Conservation (phyloP, 306 rosid genomes). For the Rubus parviflorus region DNA sequence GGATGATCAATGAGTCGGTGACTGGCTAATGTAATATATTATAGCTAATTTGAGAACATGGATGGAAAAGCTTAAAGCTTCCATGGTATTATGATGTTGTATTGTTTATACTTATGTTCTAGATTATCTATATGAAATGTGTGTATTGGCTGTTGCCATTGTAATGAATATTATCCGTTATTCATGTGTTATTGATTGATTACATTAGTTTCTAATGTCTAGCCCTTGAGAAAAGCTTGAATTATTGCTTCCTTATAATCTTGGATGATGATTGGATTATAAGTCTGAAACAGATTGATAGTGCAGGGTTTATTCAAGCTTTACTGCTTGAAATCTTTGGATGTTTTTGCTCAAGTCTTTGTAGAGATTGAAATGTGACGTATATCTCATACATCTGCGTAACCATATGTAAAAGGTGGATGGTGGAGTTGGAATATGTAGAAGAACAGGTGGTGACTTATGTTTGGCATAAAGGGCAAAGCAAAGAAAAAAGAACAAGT, state of each 20-base stretch:
- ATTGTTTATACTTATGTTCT: constrained; percentile 48
- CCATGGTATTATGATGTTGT: constrained; percentile 60
- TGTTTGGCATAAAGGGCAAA: background rate
- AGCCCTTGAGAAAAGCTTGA: constrained; percentile 28
- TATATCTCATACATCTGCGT: background rate
- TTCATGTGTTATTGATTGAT: constrained; percentile 28
- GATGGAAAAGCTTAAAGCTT: constrained; percentile 43
- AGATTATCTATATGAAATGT: constrained; percentile 43
- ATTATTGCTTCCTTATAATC: background rate
- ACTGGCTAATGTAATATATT: constrained; percentile 55
- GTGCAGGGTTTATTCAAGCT: background rate
- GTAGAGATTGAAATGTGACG: background rate
- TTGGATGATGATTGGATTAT: background rate
- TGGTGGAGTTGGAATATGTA: background rate
- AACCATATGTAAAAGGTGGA: background rate
- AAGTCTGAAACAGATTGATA: background rate
- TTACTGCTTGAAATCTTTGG: background rate
- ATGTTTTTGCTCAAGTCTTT: background rate
- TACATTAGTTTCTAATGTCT: constrained; percentile 31
- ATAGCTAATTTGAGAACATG: constrained; percentile 63
- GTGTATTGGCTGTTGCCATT: constrained; percentile 40
- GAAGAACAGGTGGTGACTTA: background rate
- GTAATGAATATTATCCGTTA: constrained; percentile 10
- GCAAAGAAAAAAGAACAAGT: background rate
- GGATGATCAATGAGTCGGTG: constrained; percentile 46